Evolutionary conservation across 257 asterid species (phyloP).

Genomic region (Solanum peruvianum): DNA sequence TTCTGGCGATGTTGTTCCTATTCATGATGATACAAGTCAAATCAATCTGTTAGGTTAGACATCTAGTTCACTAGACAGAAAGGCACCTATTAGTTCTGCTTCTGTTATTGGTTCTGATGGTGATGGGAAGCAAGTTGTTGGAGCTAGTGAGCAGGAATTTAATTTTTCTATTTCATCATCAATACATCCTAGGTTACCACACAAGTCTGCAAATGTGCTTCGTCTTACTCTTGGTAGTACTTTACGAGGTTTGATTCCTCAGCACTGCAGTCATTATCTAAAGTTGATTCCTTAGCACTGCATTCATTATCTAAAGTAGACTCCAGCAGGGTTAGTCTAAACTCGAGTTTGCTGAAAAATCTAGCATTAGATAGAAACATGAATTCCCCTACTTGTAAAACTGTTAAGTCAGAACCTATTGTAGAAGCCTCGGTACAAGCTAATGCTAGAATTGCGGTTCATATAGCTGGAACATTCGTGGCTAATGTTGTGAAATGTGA

Average conservation of each 20-base stretch:
- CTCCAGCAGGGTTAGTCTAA: slow-evolving; percentile 5
- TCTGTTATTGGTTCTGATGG: slow-evolving; percentile 6
- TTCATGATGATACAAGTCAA: slow-evolving; percentile 10
- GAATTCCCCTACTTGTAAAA: slow-evolving; percentile 9
- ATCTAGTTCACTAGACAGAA: slow-evolving; percentile 2
- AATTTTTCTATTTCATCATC: slow-evolving; percentile 12
- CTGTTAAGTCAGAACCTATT: slow-evolving; percentile 55
- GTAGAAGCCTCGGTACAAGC: slow-evolving; percentile 29
- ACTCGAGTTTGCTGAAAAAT: slow-evolving; percentile 11
- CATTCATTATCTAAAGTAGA: slow-evolving; percentile 10
- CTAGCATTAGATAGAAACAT: slow-evolving; percentile 7
- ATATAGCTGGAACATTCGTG: slow-evolving; percentile 18
- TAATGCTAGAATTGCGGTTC: slow-evolving; percentile 25
- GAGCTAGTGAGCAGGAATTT: slow-evolving; percentile 12
- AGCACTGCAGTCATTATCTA: slow-evolving; percentile 10
- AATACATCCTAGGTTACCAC: slow-evolving; percentile 8
- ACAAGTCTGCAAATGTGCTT: slow-evolving; percentile 39
- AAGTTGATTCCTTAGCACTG: slow-evolving; percentile 2
- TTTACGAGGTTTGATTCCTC: slow-evolving; percentile 9
- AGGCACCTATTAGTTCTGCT: slow-evolving; percentile 7
- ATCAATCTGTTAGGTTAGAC: slow-evolving; percentile 12
- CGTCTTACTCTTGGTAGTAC: slow-evolving; percentile 54
- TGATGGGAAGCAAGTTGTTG: slow-evolving; percentile 29
- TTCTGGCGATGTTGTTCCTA: slow-evolving; percentile 17
- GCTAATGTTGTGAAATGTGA: slow-evolving; percentile 31